Conservation (phyloP, 2,329 filamentous ascomycete species). For the Dryadomyces quercivorus region DNA sequence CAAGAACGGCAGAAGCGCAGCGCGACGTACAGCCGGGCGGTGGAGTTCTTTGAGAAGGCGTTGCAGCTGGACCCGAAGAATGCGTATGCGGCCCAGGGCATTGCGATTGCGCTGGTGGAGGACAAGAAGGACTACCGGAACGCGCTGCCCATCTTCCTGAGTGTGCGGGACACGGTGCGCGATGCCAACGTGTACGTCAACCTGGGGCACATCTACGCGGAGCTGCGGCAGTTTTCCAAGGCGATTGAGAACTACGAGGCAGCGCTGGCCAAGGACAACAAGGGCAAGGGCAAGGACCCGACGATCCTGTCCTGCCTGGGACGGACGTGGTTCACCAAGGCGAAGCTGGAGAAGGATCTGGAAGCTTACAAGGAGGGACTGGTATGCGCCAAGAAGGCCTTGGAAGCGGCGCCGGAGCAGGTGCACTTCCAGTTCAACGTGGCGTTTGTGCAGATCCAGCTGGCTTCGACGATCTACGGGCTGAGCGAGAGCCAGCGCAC, state of each 20-base stretch:
- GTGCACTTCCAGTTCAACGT: conserved; percentile 95
- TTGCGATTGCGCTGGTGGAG: conserved; percentile 87
- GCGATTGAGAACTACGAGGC: conserved; percentile 92
- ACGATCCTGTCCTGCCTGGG: conserved; percentile 76
- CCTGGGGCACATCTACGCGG: conserved; percentile 82
- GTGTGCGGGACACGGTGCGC: conserved; percentile 79
- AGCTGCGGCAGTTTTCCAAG: conserved; percentile 79
- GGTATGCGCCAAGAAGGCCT: conserved; percentile 55
- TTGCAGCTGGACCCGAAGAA: conserved; percentile 90
- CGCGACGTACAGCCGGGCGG: conserved; percentile 76
- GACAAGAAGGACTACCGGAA: conserved; percentile 81
- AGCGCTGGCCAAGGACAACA: conserved; percentile 67
- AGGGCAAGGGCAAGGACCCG: conserved; percentile 60
- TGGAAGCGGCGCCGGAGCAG: conserved; percentile 68
- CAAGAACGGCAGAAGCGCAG: conserved; percentile 83
- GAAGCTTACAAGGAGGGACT: conserved; percentile 45
- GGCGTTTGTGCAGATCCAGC: conserved; percentile 91
- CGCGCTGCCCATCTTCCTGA: conserved; percentile 78
- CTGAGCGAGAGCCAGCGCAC: conserved; percentile 67
- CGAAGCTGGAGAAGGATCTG: conserved; percentile 47
- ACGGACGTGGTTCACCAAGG: conserved; percentile 75
- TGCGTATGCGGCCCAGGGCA: conserved; percentile 88
- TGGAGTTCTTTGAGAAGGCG: conserved; percentile 98
- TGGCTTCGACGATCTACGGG: conserved; percentile 67
- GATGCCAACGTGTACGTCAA: conserved; percentile 87